These are phyloP conservation scores for Syzygium aromaticum DNA, from an alignment of 345 rosid species.

Conservation along the genomic window DNA sequence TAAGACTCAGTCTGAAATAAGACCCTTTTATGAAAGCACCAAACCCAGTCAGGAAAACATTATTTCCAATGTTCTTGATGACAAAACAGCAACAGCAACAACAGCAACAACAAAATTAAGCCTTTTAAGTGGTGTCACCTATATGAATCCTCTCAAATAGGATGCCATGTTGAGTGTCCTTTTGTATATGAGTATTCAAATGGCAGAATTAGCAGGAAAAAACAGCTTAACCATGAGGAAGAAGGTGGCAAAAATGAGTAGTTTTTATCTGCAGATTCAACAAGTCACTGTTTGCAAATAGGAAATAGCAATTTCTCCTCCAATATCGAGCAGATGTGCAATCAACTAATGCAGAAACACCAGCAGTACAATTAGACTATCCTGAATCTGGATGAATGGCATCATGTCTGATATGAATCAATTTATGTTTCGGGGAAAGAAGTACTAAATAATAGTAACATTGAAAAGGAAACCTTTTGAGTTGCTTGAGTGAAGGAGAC, in stretches of 20 bases:
- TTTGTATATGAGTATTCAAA: background rate
- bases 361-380: background rate
- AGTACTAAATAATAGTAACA: background rate
- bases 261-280: background rate
- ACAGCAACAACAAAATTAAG: background rate
- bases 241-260: background rate
- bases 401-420: background rate
- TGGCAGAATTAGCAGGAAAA: background rate
- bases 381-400: background rate
- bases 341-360: background rate
- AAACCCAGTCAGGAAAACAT: background rate
- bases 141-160: background rate
- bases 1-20: background rate
- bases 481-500: background rate
- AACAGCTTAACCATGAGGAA: background rate
- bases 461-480: background rate
- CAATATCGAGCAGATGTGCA: background rate
- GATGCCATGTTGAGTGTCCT: background rate
- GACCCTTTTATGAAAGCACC: background rate
- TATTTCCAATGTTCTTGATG: background rate
- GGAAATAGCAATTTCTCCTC: background rate
- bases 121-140: background rate
- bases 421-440: background rate
- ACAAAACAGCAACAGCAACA: background rate
- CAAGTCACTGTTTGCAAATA: background rate